Conservation (phyloP, 2,329 filamentous ascomycete species). For the Fusarium subtropicale region DNA sequence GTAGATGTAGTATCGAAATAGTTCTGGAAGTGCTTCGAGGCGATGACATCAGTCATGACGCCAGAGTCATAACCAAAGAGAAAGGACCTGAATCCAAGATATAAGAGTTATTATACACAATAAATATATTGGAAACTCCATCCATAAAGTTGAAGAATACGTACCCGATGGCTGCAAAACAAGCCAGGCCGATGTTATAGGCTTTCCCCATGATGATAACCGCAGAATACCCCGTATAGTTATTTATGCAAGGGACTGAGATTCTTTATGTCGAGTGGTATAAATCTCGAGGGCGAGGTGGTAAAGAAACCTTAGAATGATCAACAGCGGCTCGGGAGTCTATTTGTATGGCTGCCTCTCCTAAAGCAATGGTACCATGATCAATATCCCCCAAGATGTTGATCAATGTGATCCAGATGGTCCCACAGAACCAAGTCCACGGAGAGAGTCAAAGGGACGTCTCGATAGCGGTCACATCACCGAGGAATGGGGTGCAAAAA, state of each 20-base stretch:
- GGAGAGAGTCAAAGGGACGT: slow-evolving; percentile 23
- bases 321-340: slow-evolving; percentile 3
- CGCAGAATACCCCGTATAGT: neutral
- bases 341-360: slow-evolving; percentile 37
- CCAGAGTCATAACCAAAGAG: slow-evolving; percentile 57
- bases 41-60: slow-evolving; percentile 62
- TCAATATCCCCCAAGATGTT: slow-evolving; percentile 10
- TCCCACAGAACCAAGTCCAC: slow-evolving; percentile 16
- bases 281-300: neutral
- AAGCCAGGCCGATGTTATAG: slow-evolving; percentile 54
- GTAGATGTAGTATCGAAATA: slow-evolving; percentile 64
- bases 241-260: neutral
- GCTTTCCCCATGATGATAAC: slow-evolving; percentile 53
- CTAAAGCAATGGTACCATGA: slow-evolving; percentile 10
- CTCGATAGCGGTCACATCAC: slow-evolving; percentile 35
- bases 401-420: slow-evolving; percentile 4
- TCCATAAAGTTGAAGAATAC: slow-evolving; percentile 1
- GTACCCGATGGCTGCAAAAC: slow-evolving; percentile 57
- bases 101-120: neutral
- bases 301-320: neutral
- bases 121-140: no score
- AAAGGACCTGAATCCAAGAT: slow-evolving; percentile 50
- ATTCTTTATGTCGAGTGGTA: neutral
- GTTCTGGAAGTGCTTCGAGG: slow-evolving; percentile 62
- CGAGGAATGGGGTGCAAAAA: neutral